Conservation (phyloP, 1,139 yeast species). For the Nakaseomyces nivariensis region DNA sequence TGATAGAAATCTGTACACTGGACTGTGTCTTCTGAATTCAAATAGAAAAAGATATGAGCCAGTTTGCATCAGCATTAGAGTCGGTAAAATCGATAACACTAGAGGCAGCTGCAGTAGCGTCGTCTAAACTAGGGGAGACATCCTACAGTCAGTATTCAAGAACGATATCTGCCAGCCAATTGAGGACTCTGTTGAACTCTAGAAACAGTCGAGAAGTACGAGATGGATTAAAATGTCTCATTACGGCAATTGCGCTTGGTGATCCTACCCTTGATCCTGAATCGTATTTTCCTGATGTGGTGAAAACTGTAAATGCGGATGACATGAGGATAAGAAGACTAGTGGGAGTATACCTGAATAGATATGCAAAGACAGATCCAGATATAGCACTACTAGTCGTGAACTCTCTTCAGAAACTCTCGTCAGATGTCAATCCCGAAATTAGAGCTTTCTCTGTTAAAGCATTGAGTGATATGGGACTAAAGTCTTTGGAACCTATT, state of each 20-base stretch:
- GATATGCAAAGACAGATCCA: slow-evolving; percentile 78
- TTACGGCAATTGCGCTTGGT: slow-evolving; percentile 57
- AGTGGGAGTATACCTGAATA: slow-evolving; percentile 65
- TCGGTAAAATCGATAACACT: slow-evolving; percentile 72
- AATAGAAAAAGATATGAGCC: slow-evolving; percentile 26
- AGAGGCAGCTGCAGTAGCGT: slow-evolving; percentile 75
- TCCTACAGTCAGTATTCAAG: slow-evolving; percentile 31
- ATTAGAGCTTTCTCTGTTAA: slow-evolving; percentile 66
- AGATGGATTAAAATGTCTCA: slow-evolving; percentile 67
- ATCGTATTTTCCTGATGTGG: slow-evolving; percentile 66
- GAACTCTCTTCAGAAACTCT: slow-evolving; percentile 80
- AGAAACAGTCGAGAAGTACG: slow-evolving; percentile 61
- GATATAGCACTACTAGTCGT: slow-evolving; percentile 81
- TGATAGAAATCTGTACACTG: no score
- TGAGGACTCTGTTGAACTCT: slow-evolving; percentile 57
- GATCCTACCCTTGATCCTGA: slow-evolving; percentile 37
- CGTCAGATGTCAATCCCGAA: slow-evolving; percentile 60
- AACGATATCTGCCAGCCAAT: slow-evolving; percentile 51
- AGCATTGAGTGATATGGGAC: slow-evolving; percentile 70
- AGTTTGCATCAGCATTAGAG: slow-evolving; percentile 55
- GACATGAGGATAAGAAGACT: slow-evolving; percentile 62
- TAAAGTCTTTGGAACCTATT: slow-evolving; percentile 73
- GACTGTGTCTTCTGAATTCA: no score
- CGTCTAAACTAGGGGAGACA: slow-evolving; percentile 53
- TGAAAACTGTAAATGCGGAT: slow-evolving; percentile 72